Percentiles rank a stretch among this genome's conserved stretches.
Evolutionary conservation across 768 basidiomycete species (phyloP).

Genomic region (Russula brevipes): DNA sequence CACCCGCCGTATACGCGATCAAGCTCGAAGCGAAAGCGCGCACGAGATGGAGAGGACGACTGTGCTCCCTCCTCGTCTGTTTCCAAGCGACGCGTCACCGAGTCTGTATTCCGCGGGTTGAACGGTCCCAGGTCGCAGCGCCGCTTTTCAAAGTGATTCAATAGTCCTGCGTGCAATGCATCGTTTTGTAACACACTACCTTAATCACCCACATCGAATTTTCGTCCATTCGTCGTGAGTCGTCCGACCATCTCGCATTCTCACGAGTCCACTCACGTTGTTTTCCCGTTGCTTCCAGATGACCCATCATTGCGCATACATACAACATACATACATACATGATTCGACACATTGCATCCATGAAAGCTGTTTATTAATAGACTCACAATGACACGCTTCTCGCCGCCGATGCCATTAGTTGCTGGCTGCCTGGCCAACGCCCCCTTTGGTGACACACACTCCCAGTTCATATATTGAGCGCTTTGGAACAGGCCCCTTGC

Average conservation of each 20-base stretch:
- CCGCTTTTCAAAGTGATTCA: constrained; percentile 11
- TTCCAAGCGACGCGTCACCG: constrained; percentile 17
- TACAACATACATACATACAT: constrained; percentile 20
- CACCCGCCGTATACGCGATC: constrained; percentile 60
- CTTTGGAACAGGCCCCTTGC: background rate
- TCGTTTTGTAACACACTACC: constrained; percentile 5
- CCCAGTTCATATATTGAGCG: constrained; percentile 8
- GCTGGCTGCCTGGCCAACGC: background rate
- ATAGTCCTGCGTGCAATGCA: background rate
- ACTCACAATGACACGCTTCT: constrained; percentile 15
- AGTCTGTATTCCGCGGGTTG: constrained; percentile 16
- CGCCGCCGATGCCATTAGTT: constrained; percentile 2
- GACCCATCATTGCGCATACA: constrained; percentile 15
- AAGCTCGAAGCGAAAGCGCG: constrained; percentile 50
- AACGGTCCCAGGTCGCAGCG: constrained; percentile 16
- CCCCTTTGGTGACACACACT: background rate
- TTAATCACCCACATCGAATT: constrained; percentile 6
- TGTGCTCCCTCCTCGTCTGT: background rate
- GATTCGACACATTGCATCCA: constrained; percentile 20
- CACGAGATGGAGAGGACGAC: constrained; percentile 16
- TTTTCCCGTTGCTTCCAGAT: constrained; percentile 2
- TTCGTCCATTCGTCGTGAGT: constrained; percentile 18
- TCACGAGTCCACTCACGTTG: constrained; percentile 1
- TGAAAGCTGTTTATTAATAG: constrained; percentile 25
- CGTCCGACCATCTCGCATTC: background rate